These are phyloP conservation scores for Anastatica hierochuntica DNA, from an alignment of 345 rosid genomes.

Conservation along the genomic window DNA sequence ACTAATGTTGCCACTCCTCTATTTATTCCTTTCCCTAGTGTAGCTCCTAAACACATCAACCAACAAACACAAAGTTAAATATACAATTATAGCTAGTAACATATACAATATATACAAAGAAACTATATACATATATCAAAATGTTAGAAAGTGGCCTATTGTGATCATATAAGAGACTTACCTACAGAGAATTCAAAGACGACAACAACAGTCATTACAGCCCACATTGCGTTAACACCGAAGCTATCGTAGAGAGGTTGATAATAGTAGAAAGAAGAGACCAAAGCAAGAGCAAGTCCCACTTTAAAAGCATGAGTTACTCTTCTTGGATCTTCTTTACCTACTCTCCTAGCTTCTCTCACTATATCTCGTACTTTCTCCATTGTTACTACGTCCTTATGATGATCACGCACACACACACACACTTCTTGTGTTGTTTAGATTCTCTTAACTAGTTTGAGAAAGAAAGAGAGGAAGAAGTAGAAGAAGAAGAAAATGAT, in stretches of 20 bases:
- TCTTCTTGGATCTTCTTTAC: conserved; percentile 57
- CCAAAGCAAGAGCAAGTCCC: conserved; percentile 52
- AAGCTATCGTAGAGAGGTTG: conserved; percentile 59
- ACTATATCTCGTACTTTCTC: background rate
- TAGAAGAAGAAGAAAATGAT: too few relatives aligned
- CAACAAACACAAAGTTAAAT: background rate
- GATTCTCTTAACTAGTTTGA: too few relatives aligned
- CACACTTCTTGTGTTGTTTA: too few relatives aligned
- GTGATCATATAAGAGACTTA: conserved; percentile 2
- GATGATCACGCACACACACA: too few relatives aligned
- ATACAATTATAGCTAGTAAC: too few relatives aligned
- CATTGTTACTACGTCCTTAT: too few relatives aligned
- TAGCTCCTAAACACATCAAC: conserved; percentile 28
- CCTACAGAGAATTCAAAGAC: conserved; percentile 80
- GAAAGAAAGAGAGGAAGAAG: too few relatives aligned
- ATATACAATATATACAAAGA: too few relatives aligned
- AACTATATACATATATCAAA: background rate
- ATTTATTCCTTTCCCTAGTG: conserved; percentile 63
- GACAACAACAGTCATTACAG: conserved; percentile 80
- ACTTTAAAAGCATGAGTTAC: conserved; percentile 64
- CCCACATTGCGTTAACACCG: conserved; percentile 64
- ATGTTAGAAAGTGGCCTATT: background rate
- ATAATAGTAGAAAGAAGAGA: conserved; percentile 47
- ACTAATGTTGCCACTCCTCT: conserved; percentile 61
- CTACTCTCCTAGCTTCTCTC: background rate